A percentile compares a stretch with the other conserved stretches of the same genome.
phyloP scores from a whole-genome alignment of 495 filamentous ascomycete species.

The Aspergillus baeticus region DNA sequence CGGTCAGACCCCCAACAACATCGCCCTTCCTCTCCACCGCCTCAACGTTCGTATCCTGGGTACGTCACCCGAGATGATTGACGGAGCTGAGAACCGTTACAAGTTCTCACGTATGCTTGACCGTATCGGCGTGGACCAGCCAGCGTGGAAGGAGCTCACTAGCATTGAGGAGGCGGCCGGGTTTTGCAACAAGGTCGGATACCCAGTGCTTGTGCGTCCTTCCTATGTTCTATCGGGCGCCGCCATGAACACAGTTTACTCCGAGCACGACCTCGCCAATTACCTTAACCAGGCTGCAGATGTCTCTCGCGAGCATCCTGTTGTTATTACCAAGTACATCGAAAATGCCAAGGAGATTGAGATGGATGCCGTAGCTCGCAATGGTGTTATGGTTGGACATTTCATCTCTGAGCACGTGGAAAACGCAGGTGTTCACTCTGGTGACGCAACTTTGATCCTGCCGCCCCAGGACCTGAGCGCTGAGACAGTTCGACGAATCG shows the following conservation, averaged over 20 bases:
- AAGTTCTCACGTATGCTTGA: slow-evolving; percentile 99
- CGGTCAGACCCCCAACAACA: slow-evolving; percentile 98
- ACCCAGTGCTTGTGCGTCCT: slow-evolving; percentile 91
- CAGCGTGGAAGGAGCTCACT: slow-evolving; percentile 95
- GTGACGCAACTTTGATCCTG: slow-evolving; percentile 94
- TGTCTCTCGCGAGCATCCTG: slow-evolving; percentile 95
- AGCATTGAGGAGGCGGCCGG: slow-evolving; percentile 81
- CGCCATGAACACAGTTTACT: slow-evolving; percentile 99
- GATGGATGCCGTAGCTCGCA: slow-evolving; percentile 88
- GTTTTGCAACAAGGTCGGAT: slow-evolving; percentile 86
- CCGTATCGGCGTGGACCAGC: slow-evolving; percentile 91
- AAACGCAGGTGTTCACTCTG: slow-evolving; percentile 96
- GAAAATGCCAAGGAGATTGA: slow-evolving; percentile 97
- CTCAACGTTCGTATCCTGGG: slow-evolving; percentile 89
- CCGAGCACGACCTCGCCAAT: slow-evolving; percentile 81
- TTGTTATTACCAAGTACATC: slow-evolving; percentile 99
- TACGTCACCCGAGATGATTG: slow-evolving; percentile 98
- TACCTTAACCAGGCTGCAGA: slow-evolving; percentile 87
- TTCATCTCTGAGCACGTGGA: slow-evolving; percentile 97
- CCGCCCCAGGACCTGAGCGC: slow-evolving; percentile 91
- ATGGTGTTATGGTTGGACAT: slow-evolving; percentile 85
- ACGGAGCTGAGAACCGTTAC: slow-evolving; percentile 94
- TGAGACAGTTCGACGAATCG: slow-evolving; percentile 86
- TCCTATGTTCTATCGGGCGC: slow-evolving; percentile 98
- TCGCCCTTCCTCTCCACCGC: slow-evolving; percentile 83